Evolutionary conservation across 768 basidiomycete genomes (phyloP).

Genomic region (Peribolospora kevripleyi): DNA sequence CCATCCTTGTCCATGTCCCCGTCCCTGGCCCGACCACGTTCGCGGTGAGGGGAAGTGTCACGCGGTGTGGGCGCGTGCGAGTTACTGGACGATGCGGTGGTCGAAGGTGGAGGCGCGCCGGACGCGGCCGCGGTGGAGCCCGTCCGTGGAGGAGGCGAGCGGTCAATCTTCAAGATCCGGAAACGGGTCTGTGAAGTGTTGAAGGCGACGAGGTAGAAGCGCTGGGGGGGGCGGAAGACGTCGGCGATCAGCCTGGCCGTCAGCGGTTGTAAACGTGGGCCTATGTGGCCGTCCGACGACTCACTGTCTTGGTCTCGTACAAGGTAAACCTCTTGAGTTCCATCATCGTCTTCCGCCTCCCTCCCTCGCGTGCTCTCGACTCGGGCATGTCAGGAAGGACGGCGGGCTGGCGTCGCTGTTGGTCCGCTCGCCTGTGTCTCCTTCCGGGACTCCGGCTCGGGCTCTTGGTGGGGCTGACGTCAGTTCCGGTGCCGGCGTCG

Average conservation of each 20-base stretch:
- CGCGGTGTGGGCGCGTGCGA: too few species aligned
- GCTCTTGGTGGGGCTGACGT: too few species aligned
- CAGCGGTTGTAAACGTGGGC: neutral
- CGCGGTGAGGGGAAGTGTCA: too few species aligned
- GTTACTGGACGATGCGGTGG: too few species aligned
- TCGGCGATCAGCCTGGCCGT: neutral
- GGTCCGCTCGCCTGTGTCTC: neutral
- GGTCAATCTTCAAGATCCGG: constrained; percentile 77
- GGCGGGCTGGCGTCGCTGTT: neutral
- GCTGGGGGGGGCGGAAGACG: constrained; percentile 14
- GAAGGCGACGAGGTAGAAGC: constrained; percentile 78
- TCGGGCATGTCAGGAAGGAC: neutral
- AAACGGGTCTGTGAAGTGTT: constrained; percentile 70
- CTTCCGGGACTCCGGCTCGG: neutral
- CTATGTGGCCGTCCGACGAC: neutral
- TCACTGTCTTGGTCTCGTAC: constrained; percentile 58
- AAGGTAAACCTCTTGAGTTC: constrained; percentile 60
- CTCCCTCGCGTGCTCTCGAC: too few species aligned
- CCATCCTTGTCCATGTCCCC: too few species aligned
- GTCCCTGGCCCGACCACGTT: too few species aligned
- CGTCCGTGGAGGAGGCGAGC: constrained; percentile 15
- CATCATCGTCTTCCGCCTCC: neutral
- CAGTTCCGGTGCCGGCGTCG: neutral
- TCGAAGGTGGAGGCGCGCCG: neutral
- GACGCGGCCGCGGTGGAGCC: neutral